Evolutionary conservation across 257 asterid genomes (phyloP).

Genomic region (Ilex aquifolium): DNA sequence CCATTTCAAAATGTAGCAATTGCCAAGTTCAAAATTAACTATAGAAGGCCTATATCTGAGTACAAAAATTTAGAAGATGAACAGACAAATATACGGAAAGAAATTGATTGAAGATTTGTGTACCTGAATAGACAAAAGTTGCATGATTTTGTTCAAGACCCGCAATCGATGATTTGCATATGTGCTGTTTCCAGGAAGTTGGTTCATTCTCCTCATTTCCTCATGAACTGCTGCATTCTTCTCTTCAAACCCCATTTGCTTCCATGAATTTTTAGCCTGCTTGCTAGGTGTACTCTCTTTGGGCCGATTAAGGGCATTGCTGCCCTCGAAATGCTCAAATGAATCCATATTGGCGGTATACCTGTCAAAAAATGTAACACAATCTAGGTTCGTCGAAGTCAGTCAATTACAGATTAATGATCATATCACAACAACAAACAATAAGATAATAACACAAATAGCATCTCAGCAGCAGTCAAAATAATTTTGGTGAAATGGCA

Average conservation of each 20-base stretch:
- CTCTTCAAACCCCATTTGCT: slow-evolving; percentile 32
- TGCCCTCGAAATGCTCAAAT: slow-evolving; percentile 3
- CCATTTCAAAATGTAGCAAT: not conserved
- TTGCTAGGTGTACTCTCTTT: slow-evolving; percentile 13
- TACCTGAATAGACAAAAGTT: slow-evolving; percentile 64
- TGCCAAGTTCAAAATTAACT: no score
- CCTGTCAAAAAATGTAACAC: not conserved
- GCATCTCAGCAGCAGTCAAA: no score
- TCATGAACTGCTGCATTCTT: slow-evolving; percentile 46
- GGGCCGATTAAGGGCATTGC: slow-evolving; percentile 18
- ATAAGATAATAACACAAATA: no score
- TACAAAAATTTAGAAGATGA: not conserved
- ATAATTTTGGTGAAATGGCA: no score
- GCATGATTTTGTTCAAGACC: slow-evolving; percentile 56
- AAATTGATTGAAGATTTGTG: not conserved
- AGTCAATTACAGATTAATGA: no score
- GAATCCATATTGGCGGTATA: slow-evolving; percentile 15
- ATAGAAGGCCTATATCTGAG: not conserved
- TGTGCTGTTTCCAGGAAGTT: slow-evolving; percentile 56
- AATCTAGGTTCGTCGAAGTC: not conserved
- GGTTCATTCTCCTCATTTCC: slow-evolving; percentile 47
- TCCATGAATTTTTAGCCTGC: slow-evolving; percentile 14
- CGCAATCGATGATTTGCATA: slow-evolving; percentile 72
- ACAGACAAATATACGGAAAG: not conserved
- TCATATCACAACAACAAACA: no score